These are phyloP conservation scores for Chiua virens DNA, from an alignment of 768 basidiomycete genomes.

Conservation along the genomic window DNA sequence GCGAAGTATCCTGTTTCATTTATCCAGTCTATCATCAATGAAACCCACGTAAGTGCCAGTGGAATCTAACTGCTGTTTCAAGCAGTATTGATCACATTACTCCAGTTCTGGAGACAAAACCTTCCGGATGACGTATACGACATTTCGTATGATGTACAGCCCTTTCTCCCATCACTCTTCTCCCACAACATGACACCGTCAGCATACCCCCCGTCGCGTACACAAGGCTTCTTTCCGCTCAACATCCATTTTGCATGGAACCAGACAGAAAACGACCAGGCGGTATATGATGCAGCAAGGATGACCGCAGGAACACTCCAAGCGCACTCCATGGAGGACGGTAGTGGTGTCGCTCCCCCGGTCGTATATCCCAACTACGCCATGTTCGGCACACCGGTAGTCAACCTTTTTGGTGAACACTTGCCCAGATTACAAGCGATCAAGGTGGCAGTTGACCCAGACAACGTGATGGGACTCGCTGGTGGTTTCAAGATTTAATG, in stretches of 20 bases:
- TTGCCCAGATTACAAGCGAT: conserved; percentile 35
- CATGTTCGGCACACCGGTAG: conserved; percentile 47
- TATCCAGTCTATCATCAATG: conserved; percentile 10
- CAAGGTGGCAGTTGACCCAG: conserved; percentile 49
- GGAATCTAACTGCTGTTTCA: no score
- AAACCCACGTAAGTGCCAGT: conserved; percentile 18
- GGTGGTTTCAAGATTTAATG: conserved; percentile 49
- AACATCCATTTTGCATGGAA: conserved; percentile 40
- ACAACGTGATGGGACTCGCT: conserved; percentile 58
- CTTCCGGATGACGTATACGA: background rate
- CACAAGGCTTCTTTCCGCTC: conserved; percentile 38
- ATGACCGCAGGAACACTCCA: conserved; percentile 39
- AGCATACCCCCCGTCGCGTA: conserved; percentile 48
- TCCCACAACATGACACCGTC: conserved; percentile 35
- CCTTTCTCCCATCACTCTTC: conserved; percentile 47
- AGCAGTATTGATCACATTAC: no score
- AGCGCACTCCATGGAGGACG: conserved; percentile 42
- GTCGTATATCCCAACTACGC: conserved; percentile 62
- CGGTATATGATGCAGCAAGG: conserved; percentile 36
- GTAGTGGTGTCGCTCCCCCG: conserved; percentile 17
- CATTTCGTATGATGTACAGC: conserved; percentile 39
- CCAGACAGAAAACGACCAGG: background rate
- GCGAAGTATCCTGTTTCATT: conserved; percentile 8
- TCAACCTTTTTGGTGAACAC: conserved; percentile 48
- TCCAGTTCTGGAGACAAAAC: background rate